Base-by-base conservation (phyloP, 768 basidiomycete genomes). In the Nidula microcarpa region DNA sequence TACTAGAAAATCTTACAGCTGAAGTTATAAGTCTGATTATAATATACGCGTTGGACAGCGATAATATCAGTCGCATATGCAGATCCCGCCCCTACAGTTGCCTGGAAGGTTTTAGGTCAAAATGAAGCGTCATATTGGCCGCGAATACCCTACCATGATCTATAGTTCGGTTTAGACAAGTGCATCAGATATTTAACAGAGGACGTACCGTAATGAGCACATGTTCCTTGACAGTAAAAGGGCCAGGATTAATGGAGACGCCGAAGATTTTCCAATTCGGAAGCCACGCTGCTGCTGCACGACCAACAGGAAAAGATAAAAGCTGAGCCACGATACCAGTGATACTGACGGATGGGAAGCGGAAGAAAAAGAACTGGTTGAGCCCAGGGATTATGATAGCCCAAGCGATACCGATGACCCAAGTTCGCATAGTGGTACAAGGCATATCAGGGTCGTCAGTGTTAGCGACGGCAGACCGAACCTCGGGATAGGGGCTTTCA, bases 401-500 rank as follows among this genome's bases (percentile, higher is more conserved):
- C 75, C 78, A 85, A 14, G 74, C 63, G 30, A 81, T 49, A 34
- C 82, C 80, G 46, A 85, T 70, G 41, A 81, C 62, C 80, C 80
- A 81, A 23, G 74, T 67, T 41, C 80, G 73, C 32, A 78, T 50
- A 7, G 82, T 82, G 16, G 78, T 73, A 23, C 74, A 74, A 23
- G 80, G 80, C 75, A 86, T 83, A 30, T 70, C 68, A 9, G 79
- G 76, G 59, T 86, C 84, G 60, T 87, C 85, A 18, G 76, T 79
- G 62, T 85, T 85, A 37, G 83, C 77, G n/a, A 86, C 84, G 47
- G 80, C 79, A 51, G 80, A 80, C 43, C 87, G 80, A 33, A 90
- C 89, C 64, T 91, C 87, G 0, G 90, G 80, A 57, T 89, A 90
- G 32, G 88, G 87, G 37, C 86, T 89, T 59, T 92, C 90, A 57